Base-by-base conservation (phyloP, 495 filamentous ascomycete genomes). In the Echria macrotheca region DNA sequence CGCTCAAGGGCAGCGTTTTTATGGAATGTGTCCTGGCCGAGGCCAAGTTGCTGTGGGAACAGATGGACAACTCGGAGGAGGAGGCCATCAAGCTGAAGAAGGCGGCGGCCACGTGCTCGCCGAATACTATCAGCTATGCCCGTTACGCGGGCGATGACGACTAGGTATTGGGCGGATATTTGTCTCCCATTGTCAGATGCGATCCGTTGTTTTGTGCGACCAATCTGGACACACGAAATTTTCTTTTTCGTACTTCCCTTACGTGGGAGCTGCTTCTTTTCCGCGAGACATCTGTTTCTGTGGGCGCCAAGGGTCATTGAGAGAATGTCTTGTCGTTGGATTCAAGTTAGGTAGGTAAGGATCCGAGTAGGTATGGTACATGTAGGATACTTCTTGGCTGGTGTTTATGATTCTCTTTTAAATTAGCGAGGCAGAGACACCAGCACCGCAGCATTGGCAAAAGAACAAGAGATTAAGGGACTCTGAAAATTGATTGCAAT, bases 11-110 rank as follows among this genome's bases (percentile, higher is more conserved):
- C 22, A 54, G 53, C 35, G 17, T 40, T 7, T 48, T 65, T 29
- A 47, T 60, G 4, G 56, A 61, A 17, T 57, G 62, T 19, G 43
- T 64, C 24, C 49, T 50, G 37, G 58, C 40, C 18, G 56, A 70
- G 55, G 50, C 60, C 24, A 50, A 54, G 39, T 47, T 44, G 1
- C 37, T 59, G 12, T 44, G 56, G 14, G 41, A 58, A 3, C 54
- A 65, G 42, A 56, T 54, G 47, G 62, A 70, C 8, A 44, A 19
- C 25, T 5, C 41, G 3, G 41, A 44, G 11, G 14, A 29, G 23
- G 23, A 12, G 17, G 38, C n/a, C n/a, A n/a, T n/a, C n/a, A n/a
- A n/a, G n/a, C n/a, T n/a, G n/a, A n/a, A n/a, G n/a, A n/a, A n/a
- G n/a, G n/a, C n/a, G n/a, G n/a, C n/a, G n/a, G n/a, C n/a, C n/a